A percentile compares a stretch with the other conserved stretches of the same genome.
phyloP scores from a whole-genome alignment of 2,329 filamentous ascomycete genomes.

The Furcasterigmium sp. region DNA sequence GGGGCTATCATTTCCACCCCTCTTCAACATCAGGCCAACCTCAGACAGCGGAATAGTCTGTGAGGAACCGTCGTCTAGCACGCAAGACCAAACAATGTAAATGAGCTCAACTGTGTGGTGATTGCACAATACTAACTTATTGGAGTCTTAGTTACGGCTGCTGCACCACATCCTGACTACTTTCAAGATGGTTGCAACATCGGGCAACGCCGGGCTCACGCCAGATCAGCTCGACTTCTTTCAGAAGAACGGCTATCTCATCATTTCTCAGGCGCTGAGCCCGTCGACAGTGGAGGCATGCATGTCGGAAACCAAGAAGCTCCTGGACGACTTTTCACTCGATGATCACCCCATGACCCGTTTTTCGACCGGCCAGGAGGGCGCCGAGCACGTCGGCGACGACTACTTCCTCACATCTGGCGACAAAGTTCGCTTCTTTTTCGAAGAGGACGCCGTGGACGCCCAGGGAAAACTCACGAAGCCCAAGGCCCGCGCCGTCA shows the following conservation, averaged over 20 bases:
- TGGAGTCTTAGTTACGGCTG: too few relatives aligned
- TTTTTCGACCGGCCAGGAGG: conserved; percentile 76
- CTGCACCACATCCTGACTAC: too few relatives aligned
- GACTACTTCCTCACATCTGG: conserved; percentile 88
- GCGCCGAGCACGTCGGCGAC: conserved; percentile 77
- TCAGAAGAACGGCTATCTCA: conserved; percentile 80
- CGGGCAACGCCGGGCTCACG: conserved; percentile 63
- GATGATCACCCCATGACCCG: conserved; percentile 84
- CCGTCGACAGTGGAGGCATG: conserved; percentile 61
- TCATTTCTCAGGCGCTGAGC: conserved; percentile 73
- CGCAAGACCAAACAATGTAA: too few relatives aligned
- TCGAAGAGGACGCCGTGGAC: conserved; percentile 89
- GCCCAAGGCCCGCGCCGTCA: conserved; percentile 80
- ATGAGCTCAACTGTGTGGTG: too few relatives aligned
- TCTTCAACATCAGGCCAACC: too few relatives aligned
- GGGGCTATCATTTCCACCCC: too few relatives aligned
- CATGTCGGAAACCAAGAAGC: conserved; percentile 65
- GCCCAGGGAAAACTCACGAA: conserved; percentile 59
- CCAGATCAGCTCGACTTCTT: conserved; percentile 67
- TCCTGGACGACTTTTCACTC: conserved; percentile 75
- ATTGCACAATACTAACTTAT: too few relatives aligned
- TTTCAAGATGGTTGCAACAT: too few relatives aligned
- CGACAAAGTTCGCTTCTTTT: conserved; percentile 94
- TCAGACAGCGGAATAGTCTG: too few relatives aligned
- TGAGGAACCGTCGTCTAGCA: too few relatives aligned